Base-by-base conservation (phyloP, 345 rosid genomes). In the Pistacia vera region DNA sequence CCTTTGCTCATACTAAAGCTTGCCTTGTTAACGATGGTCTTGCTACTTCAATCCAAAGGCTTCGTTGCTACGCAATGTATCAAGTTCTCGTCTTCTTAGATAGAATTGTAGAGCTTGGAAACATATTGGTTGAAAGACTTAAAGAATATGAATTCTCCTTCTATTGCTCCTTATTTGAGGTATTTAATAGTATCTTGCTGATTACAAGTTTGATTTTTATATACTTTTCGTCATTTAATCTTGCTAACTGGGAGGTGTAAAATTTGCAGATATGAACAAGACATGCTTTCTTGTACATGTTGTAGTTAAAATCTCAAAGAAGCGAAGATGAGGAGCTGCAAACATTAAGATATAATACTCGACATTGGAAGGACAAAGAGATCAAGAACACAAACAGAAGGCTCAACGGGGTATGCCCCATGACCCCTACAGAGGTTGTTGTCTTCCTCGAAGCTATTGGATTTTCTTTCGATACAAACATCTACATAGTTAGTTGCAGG, bases 271-370 rank as follows among this genome's bases (percentile, higher is more conserved):
- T 93, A 91, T 57, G 98, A 92, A 73, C 90, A 92, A 74, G 97
- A 90, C 84, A 91, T 90, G 93, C 82, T 92, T 66, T 92, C 97
- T 16, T 92, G 89, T 69, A 94, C 96, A 2, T 94, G 93, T 54
- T 89, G 92, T 81, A 85, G 76, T 78, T 93, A 90, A 79, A 86
- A 85, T 76, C 93, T 94, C 11, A 87, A 83, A 7, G 2, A n/a
- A 46, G 70, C 75, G 0, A 94, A 78, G 78, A 82, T 0, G 44
- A 11, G 25, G 91, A 88, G 35, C 87, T 90, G 8, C 81, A 38
- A 62, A 72, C 28, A 25, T 81, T 87, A 88, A 86, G 98, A 41
- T 72, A 75, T 9, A 77, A 67, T 8, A 84, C 82, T 18, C 79
- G 52, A 2, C 92, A 85, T 22, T 92, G 96, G 97, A 90, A 88